Evolutionary conservation across 805 yeast genomes (phyloP), one percentile per base, ranked within the genome.

Genomic region (Wickerhamiella hasegawae): DNA sequence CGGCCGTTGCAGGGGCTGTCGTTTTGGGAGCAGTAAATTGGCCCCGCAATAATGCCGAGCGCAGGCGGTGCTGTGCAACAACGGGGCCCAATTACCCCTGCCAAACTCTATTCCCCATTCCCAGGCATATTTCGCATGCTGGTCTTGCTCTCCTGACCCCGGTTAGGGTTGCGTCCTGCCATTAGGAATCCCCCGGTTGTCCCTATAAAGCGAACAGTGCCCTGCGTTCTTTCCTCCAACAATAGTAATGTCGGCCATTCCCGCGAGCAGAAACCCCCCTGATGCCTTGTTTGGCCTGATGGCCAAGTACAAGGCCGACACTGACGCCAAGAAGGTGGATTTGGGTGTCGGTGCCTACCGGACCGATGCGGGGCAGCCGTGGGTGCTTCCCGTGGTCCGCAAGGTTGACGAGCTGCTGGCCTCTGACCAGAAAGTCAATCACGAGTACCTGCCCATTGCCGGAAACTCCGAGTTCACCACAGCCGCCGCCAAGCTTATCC

Each of bases 311-410:
- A 53, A 53, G 42, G 53, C 48, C 20, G 66, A 61, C 44, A 40
- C 62, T 17, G 48, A 60, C 34, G 62, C 59, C 21, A 47, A 51
- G 32, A 60, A 71, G 52, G 57, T 68, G 46, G 67, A 68, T 45
- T 62, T 79, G 46, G 87, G 90, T 40, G 84, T 78, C 16, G 92
- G 97, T 35, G 87, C 97, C n/a, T 87, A 87, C 64, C 71, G 97
- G 55, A 94, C 84, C 56, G 73, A 77, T 54, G 47, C 58, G 8
- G 97, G 97, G 32, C 71, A 75, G 55, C 96, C 97, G 32, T 83
- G 81, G 71, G 77, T 87, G 38, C 66, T 85, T 46, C 85, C 92
- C 14, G 64, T 80, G 21, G 82, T 82, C 41, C 63, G 65, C 48
- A 60, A 64, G 48, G 87, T 85, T 29, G 87, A 76, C 33, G 20